A percentile compares a stretch with the other conserved stretches of the same genome.
Evolutionary conservation across 257 asterid species (phyloP).

Genomic region (Ilex asprella): DNA sequence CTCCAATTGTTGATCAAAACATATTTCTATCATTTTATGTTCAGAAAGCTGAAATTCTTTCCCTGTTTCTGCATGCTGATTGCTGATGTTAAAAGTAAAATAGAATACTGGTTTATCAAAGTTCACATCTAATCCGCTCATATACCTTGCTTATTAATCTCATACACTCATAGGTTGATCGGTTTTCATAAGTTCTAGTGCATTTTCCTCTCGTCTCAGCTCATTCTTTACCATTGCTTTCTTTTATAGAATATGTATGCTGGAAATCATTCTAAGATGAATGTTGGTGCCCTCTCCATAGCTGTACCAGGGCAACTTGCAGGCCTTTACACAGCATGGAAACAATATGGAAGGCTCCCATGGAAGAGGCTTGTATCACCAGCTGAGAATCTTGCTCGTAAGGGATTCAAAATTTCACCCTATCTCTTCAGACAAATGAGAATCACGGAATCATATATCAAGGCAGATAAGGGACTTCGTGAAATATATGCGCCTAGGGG

Average conservation of each 20-base stretch:
- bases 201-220: no score
- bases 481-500: not conserved
- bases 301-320: not conserved
- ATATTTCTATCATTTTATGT: no score
- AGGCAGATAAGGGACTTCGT: not conserved
- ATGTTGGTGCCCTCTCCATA: not conserved
- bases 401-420: not conserved
- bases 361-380: not conserved
- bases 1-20: no score
- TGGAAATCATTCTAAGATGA: not conserved
- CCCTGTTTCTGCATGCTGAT: no score
- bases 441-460: not conserved
- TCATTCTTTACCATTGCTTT: not conserved
- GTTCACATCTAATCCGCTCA: no score
- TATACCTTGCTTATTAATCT: no score
- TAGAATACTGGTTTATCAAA: no score
- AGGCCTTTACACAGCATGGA: not conserved
- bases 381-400: not conserved
- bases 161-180: no score
- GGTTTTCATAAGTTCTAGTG: no score
- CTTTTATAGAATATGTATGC: not conserved
- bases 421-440: not conserved
- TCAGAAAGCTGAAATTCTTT: no score
- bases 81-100: no score
- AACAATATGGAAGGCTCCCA: not conserved